Percentiles rank a stretch among this genome's conserved stretches.
Evolutionary conservation across 306 rosid species (phyloP).

Genomic region (Oemleria cerasiformis): DNA sequence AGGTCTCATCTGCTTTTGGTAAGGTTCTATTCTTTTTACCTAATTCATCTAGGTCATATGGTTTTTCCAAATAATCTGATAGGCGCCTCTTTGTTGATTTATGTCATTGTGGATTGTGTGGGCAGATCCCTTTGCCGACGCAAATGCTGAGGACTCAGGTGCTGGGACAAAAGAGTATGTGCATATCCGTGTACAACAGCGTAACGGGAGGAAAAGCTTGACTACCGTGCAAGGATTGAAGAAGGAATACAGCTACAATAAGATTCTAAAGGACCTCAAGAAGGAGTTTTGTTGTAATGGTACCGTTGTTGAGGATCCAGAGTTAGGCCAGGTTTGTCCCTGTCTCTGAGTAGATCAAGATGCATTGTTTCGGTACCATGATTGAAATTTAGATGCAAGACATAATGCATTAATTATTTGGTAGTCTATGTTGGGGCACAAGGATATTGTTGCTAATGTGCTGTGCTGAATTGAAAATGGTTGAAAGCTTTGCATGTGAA

Average conservation of each 20-base stretch:
- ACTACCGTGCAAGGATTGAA: conserved; percentile 52
- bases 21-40: conserved; percentile 1
- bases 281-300: conserved; percentile 54
- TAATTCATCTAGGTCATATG: neutral
- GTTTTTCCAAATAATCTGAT: neutral
- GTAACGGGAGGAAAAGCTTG: conserved; percentile 48
- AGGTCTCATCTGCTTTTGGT: conserved; percentile 50
- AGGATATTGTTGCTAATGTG: neutral
- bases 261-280: conserved; percentile 53
- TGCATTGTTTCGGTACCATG: neutral
- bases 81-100: neutral
- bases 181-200: conserved; percentile 47
- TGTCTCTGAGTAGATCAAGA: neutral
- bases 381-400: neutral
- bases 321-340: conserved; percentile 46
- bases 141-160: conserved; percentile 54
- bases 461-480: neutral
- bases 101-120: neutral
- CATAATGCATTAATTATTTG: neutral
- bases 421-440: neutral
- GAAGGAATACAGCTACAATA: conserved; percentile 49
- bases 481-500: neutral
- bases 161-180: conserved; percentile 51
- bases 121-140: conserved; percentile 54
- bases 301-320: conserved; percentile 49